Base-by-base conservation (phyloP, 2,329 filamentous ascomycete genomes). In the Arthroderma sp. region DNA sequence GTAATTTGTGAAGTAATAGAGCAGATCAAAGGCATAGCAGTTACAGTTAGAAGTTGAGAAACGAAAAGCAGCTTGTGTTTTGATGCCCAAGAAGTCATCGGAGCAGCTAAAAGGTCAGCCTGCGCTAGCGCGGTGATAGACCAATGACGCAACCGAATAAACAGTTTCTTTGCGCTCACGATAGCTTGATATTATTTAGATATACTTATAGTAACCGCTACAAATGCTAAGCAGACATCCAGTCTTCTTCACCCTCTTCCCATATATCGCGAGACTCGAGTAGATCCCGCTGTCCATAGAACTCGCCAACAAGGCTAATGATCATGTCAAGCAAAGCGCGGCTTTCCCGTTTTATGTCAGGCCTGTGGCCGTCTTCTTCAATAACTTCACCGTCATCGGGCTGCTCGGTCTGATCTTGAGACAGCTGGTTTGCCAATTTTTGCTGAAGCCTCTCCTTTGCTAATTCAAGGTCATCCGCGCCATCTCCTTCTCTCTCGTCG, bases 251-350 rank as follows among this genome's bases (percentile, higher is more conserved):
- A n/a, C 31, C 47, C 38, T 55, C 56, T 32, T 57, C 51, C 72
- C 74, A 77, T 11, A 64, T 47, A 47, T 82, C 75, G 47, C 86
- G 75, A 50, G 81, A 83, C 55, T 83, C 78, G 40, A 95, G 72
- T 50, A 95, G 65, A 62, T 96, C 89, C 51, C 82, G 74, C 65
- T 96, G 89, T 1, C 89, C 87, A 64, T 88, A 96, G 52, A 84
- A 78, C 64, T 94, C 87, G 54, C 86, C 88, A 40, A 83, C 81
- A 32, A 95, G 74, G 0, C 85, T 91, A 53, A 95, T 69, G 43
- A 95, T 85, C 86, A 94, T 94, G 64, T 93, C 88, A 31, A 95
- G 70, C 36, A 86, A 87, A n/a, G 79, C 82, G 29, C 75, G 71
- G 11, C 56, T 59, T 47, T 63, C 55, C 10, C 29, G 32, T 36